A percentile compares a stretch with the other conserved stretches of the same genome.
Conservation (phyloP, 768 basidiomycete species). For the Omphalotus guepiniiformis region DNA sequence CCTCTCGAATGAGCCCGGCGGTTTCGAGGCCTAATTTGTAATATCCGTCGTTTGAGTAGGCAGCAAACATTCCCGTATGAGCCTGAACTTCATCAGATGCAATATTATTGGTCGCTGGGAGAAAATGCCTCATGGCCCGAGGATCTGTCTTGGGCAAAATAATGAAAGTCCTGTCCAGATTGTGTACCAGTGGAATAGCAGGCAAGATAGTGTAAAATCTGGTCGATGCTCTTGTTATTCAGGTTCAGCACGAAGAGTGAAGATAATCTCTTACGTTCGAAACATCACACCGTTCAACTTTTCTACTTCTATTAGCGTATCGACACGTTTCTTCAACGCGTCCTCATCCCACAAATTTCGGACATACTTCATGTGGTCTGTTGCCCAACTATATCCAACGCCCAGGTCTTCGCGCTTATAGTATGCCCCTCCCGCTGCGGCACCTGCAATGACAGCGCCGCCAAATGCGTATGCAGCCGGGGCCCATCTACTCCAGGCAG, state of each 20-base stretch:
- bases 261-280: constrained; percentile 51
- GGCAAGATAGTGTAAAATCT: constrained; percentile 85
- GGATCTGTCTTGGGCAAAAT: constrained; percentile 60
- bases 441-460: constrained; percentile 72
- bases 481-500: constrained; percentile 58
- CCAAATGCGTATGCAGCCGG: constrained; percentile 69
- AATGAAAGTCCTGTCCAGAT: constrained; percentile 67
- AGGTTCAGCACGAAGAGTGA: not conserved
- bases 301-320: constrained; percentile 57
- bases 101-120: constrained; percentile 59
- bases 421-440: constrained; percentile 81
- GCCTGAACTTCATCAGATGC: constrained; percentile 78
- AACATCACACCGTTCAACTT: constrained; percentile 63
- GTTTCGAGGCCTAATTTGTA: constrained; percentile 76
- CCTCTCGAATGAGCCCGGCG: constrained; percentile 58
- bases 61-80: constrained; percentile 86
- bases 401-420: constrained; percentile 74
- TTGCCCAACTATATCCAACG: constrained; percentile 67
- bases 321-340: constrained; percentile 55
- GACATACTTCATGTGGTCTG: constrained; percentile 88
- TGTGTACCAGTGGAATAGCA: constrained; percentile 53
- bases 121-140: constrained; percentile 49
- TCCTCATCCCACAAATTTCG: constrained; percentile 81
- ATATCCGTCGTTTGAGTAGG: constrained; percentile 82
- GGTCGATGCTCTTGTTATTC: constrained; percentile 4